These are phyloP conservation scores for Obelidium mucronatum DNA, from an alignment of 192 early-diverging fungal species.

Conservation along the genomic window DNA sequence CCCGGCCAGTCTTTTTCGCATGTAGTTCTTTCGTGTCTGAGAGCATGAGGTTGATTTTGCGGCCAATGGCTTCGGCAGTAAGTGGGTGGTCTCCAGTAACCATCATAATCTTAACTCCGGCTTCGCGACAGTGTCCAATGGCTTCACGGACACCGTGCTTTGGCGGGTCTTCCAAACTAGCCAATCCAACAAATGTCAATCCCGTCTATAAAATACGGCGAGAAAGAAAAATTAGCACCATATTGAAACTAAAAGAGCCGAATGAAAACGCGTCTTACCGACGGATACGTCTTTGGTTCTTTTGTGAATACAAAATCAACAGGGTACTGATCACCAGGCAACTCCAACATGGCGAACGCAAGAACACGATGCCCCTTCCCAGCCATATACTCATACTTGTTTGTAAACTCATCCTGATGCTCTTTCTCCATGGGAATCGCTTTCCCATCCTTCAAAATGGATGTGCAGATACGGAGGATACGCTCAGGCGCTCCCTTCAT, in stretches of 20 bases:
- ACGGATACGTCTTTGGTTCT: constrained; percentile 75
- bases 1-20: constrained; percentile 69
- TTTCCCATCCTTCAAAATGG: constrained; percentile 67
- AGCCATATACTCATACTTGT: constrained; percentile 90
- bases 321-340: constrained; percentile 75
- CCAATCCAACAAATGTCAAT: constrained; percentile 83
- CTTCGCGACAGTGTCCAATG: constrained; percentile 88
- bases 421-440: constrained; percentile 68
- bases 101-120: constrained; percentile 98
- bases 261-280: constrained; percentile 37
- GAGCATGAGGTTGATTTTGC: constrained; percentile 95
- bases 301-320: constrained; percentile 79
- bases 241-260: not conserved
- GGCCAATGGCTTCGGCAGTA: constrained; percentile 93
- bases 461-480: constrained; percentile 81
- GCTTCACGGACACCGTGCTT: constrained; percentile 99
- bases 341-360: constrained; percentile 68
- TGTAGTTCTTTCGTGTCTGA: constrained; percentile 85
- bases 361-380: constrained; percentile 74
- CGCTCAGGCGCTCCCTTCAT: constrained; percentile 98
- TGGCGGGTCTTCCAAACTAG: constrained; percentile 94
- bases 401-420: constrained; percentile 72
- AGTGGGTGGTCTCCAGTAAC: constrained; percentile 98
- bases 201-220: constrained; percentile 36
- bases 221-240: not conserved